Evolutionary conservation across 169 alveolate genomes (phyloP).

Genomic region (Plasmodium gonderi): DNA sequence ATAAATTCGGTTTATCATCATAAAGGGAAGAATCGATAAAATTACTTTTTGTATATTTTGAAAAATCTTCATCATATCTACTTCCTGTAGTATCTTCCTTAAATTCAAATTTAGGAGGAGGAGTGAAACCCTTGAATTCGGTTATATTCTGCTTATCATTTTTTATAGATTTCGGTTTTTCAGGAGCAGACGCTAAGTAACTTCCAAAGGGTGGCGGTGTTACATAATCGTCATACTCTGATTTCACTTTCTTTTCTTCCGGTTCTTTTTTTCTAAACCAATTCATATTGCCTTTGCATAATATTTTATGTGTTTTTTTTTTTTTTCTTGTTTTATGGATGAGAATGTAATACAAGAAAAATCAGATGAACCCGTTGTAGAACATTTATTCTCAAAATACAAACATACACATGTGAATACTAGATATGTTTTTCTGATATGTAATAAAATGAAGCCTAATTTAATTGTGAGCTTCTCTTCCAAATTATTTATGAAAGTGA

Average conservation of each 20-base stretch:
- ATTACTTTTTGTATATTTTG: slow-evolving; percentile 58
- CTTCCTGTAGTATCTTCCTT: slow-evolving; percentile 30
- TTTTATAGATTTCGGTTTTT: slow-evolving; percentile 65
- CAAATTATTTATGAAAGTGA: neutral
- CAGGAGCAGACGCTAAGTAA: slow-evolving; percentile 51
- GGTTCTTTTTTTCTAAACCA: slow-evolving; percentile 71
- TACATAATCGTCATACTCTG: slow-evolving; percentile 62
- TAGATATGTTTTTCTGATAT: neutral
- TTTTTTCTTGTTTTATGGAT: too few species aligned
- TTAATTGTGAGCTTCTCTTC: neutral
- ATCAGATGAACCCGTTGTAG: too few species aligned
- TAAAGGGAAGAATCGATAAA: slow-evolving; percentile 42
- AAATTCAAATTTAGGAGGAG: slow-evolving; percentile 76
- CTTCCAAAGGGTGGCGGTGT: slow-evolving; percentile 76
- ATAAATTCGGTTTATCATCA: slow-evolving; percentile 71
- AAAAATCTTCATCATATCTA: slow-evolving; percentile 69
- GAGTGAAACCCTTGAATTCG: slow-evolving; percentile 73
- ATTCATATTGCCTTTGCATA: slow-evolving; percentile 31
- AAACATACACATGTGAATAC: neutral
- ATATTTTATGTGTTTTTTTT: neutral
- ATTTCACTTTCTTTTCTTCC: slow-evolving; percentile 28
- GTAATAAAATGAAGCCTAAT: neutral
- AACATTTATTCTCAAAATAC: too few species aligned
- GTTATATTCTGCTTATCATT: slow-evolving; percentile 19
- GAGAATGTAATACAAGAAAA: too few species aligned